Evolutionary conservation across 1,284 basidiomycete species (phyloP).

Genomic region (Microbotryum scabiosae): DNA sequence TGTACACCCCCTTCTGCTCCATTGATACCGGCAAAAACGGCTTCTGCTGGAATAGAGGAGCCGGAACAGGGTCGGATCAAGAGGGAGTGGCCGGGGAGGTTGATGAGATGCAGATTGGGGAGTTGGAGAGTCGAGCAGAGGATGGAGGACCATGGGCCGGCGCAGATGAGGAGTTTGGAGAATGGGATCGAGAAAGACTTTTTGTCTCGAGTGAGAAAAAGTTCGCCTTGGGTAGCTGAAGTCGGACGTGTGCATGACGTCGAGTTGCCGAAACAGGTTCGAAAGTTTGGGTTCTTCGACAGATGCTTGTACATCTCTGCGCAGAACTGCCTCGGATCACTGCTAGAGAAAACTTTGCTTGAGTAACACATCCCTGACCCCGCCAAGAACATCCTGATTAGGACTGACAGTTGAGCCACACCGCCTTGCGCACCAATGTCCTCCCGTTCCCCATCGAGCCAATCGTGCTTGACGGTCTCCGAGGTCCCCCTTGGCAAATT

Average conservation of each 20-base stretch:
- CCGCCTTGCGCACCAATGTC: slow-evolving; percentile 20
- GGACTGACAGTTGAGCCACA: slow-evolving; percentile 22
- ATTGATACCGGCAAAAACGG: slow-evolving; percentile 26
- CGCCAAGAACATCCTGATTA: too few relatives aligned
- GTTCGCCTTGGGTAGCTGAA: neutral
- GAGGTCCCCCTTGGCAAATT: slow-evolving; percentile 13
- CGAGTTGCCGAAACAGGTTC: slow-evolving; percentile 9
- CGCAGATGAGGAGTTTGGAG: slow-evolving; percentile 16
- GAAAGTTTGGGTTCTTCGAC: slow-evolving; percentile 1
- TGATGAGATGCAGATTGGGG: slow-evolving; percentile 14
- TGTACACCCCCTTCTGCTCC: slow-evolving; percentile 21
- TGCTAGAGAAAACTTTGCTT: neutral
- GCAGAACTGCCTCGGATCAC: slow-evolving; percentile 26
- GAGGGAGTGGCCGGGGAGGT: slow-evolving; percentile 27
- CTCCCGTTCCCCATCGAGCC: slow-evolving; percentile 23
- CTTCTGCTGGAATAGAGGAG: slow-evolving; percentile 4
- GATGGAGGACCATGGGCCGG: slow-evolving; percentile 25
- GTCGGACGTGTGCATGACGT: neutral
- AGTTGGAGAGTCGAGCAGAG: slow-evolving; percentile 13
- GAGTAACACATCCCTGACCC: too few relatives aligned
- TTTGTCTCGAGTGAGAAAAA: neutral
- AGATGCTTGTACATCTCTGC: slow-evolving; percentile 6
- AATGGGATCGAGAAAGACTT: neutral
- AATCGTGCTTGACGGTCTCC: slow-evolving; percentile 5
- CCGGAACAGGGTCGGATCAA: slow-evolving; percentile 19